Base-by-base conservation (phyloP, 129 eudicot genomes). In the Chrysanthemum lavandulifolium region DNA sequence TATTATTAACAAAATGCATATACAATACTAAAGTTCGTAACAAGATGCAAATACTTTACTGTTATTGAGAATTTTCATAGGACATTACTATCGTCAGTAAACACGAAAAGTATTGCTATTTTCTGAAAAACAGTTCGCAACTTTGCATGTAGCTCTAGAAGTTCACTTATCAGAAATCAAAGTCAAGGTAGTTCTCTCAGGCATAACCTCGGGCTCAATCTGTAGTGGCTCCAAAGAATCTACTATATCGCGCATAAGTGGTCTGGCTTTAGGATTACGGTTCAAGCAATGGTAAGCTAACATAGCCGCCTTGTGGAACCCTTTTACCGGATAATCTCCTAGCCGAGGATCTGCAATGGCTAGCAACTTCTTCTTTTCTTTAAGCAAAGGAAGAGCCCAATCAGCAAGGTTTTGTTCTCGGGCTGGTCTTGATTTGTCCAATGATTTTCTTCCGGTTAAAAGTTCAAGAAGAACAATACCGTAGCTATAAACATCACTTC, bases 391-490 rank as follows among this genome's bases (percentile, higher is more conserved):
- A 29, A 90, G 68, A 27, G 98, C 98, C 98, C 98, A 93, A 31
- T 93, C 98, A 15, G 96, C 82, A 27, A 93, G 97, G 61, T 93
- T 93, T 69, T 93, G 98, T 78, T 90, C 98, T 33, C 98, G 77
- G 14, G 92, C 79, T 19, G 97, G 89, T 74, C 96, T 72, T 9
- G 96, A 87, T 75, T 90, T 90, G 78, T 93, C 98, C 73, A 93
- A 61, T 12, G 97, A 93, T 86, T 90, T 93, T 83, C 97, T 82
- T 56, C 98, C 98, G 0, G 98, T 90, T 23, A 93, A 67, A 77
- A 93, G 98, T 77, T 92, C 98, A 10, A 92, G 91, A 68, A 92
- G 93, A 55, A 92, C 95, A 2, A 92, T 92, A 0, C 98, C 98
- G 3, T 83, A 93, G 88, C 98, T 89, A 73, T 93, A 93, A 4